Conservation (phyloP, 306 rosid species). For the Comarum palustre region DNA sequence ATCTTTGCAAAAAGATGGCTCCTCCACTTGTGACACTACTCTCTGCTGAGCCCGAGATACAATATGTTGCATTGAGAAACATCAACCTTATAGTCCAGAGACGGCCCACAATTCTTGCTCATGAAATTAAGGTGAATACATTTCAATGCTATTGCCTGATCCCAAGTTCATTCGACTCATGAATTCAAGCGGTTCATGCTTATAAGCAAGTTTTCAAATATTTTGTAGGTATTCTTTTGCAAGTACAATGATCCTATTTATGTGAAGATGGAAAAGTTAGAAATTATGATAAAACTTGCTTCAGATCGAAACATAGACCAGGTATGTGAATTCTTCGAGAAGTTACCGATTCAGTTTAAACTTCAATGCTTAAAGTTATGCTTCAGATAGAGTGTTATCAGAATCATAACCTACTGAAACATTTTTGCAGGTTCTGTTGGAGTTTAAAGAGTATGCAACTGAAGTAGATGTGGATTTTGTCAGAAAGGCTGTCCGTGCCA, state of each 20-base stretch:
- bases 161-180: background rate
- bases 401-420: background rate
- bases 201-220: constrained; percentile 21
- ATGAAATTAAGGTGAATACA: constrained; percentile 86
- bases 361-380: background rate
- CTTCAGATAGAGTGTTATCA: background rate
- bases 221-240: constrained; percentile 89
- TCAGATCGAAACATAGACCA: constrained; percentile 96
- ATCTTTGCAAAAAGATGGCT: constrained; percentile 99
- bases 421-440: constrained; percentile 77
- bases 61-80: constrained; percentile 94
- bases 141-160: constrained; percentile 14
- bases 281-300: constrained; percentile 98
- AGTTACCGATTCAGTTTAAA: constrained; percentile 19
- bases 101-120: constrained; percentile 97
- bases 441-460: constrained; percentile 96
- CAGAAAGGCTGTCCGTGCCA: constrained; percentile 97
- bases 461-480: constrained; percentile 99
- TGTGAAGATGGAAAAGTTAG: constrained; percentile 97
- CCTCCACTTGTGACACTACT: constrained; percentile 98
- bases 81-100: constrained; percentile 98
- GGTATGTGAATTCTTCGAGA: constrained; percentile 40
- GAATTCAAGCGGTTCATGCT: background rate
- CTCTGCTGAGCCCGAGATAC: constrained; percentile 99
- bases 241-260: constrained; percentile 98